Base-by-base conservation (phyloP, 805 yeast genomes). In the Lipomyces yamanashiensis region DNA sequence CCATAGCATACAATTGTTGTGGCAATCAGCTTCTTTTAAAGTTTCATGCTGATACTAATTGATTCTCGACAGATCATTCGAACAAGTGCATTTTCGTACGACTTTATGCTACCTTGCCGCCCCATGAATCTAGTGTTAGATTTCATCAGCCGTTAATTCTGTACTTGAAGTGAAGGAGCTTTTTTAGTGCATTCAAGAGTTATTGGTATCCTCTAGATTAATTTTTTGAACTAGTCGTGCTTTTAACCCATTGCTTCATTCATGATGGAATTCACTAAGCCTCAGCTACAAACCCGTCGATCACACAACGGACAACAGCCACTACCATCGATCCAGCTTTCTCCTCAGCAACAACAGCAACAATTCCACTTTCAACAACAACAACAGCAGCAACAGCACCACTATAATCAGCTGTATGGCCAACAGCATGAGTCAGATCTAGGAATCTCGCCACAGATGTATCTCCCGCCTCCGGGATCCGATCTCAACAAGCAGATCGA, bases 221-320 rank as follows among this genome's bases (percentile, higher is more conserved):
- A 7, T 45, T 3, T 28, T 9, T 36, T 36, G 28, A 17, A 17
- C 7, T 21, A 12, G 19, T 33, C 33, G 39, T 44, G 37, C 40
- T 12, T 28, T 23, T 23, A 15, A 9, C 41, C 7, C 21, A 10
- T 9, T 5, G 28, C 47, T 55, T 40, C 44, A 28, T 41, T 55
- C 19, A 19, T 28, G 17, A 60, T 60, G 63, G 59, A 54, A 28
- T 60, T 54, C 40, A 60, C 57, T 13, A 39, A 53, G 56, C 59
- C 61, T 19, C 60, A 48, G 48, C 37, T 55, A 23, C 64, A 61
- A 41, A 28, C 52, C 37, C 56, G 64, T 33, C 52, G 59, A 36
- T 57, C 61, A 34, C 53, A 62, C 49, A 54, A 54, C 33, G 51
- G 40, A 17, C 56, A 56, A 37, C 56, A 43, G 34, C 58, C 51